Evolutionary conservation across 1,284 basidiomycete genomes (phyloP), one percentile per base, ranked within the genome.

Genomic region (Rugosomyces carneus): DNA sequence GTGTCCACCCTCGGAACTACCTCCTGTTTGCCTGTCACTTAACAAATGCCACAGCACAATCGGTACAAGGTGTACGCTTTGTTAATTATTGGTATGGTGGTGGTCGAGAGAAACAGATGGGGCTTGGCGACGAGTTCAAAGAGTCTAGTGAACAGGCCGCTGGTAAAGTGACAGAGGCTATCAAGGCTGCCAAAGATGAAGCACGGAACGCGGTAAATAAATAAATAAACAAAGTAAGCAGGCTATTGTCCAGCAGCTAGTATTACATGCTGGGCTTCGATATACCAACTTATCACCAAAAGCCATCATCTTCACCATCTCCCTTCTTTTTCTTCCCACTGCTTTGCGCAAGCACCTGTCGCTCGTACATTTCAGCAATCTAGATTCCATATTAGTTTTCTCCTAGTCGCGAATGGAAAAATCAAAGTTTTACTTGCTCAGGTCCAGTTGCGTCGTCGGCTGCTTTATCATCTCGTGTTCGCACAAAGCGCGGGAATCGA

Each of bases 321-420:
- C 78, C 81, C 60, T 81, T 81, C 60, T 80, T 80, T 65, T 84
- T 87, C 65, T 84, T 82, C 37, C 80, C 72, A 32, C 76, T 75
- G 47, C 71, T 75, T 59, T 87, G 84, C 6, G 90, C 84, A 27
- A 93, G 78, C 11, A 81, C 86, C 65, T 99, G 95, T 35, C 82
- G 74, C 60, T 89, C 80, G 65, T 98, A 99, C 83, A 98, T 96
- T 57, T 95, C 92, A 42, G 93, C 89, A 54, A 99, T 87, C 89
- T 95, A 59, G 11, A 16, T 3, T 15, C 15, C 31, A 5, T 16
- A 16, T 34, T 8, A 34, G 27, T 42, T 24, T 42, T 42, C 29
- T 38, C 37, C 41, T 63, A 56, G 53, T 47, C n/a, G 32, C 27
- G 3, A 29, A 29, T 2, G 9, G 10, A 9, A 29, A 10, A 29